Conservation (phyloP, 495 filamentous ascomycete genomes). For the Xylaria scruposa region DNA sequence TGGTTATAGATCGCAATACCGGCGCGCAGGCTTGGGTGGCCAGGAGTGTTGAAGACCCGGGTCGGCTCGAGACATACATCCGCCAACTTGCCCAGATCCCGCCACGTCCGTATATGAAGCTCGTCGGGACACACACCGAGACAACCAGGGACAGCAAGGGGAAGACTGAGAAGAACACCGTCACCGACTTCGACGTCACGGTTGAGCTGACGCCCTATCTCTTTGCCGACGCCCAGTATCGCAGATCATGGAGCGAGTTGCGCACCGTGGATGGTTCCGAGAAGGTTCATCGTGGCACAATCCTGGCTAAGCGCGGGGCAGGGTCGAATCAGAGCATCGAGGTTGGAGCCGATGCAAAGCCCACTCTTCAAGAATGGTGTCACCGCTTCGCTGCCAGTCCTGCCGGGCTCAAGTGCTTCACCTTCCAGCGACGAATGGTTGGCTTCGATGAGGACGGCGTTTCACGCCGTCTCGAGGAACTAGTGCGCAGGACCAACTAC, state of each 20-base stretch:
- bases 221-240: conserved; percentile 44
- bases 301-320: conserved; percentile 41
- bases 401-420: conserved; percentile 58
- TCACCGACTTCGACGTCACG: conserved; percentile 76
- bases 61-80: conserved; percentile 52
- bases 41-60: conserved; percentile 49
- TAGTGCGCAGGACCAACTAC: conserved; percentile 67
- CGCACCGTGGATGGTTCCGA: conserved; percentile 50
- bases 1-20: conserved; percentile 34
- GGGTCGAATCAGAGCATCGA: conserved; percentile 48
- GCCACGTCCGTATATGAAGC: conserved; percentile 53
- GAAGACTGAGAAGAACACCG: conserved; percentile 89
- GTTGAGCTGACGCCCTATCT: conserved; percentile 60
- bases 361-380: conserved; percentile 62
- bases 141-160: conserved; percentile 46
- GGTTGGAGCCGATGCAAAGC: conserved; percentile 42
- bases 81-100: conserved; percentile 48
- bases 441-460: conserved; percentile 59
- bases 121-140: conserved; percentile 59
- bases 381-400: conserved; percentile 59
- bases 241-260: conserved; percentile 38
- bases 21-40: conserved; percentile 48
- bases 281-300: conserved; percentile 50
- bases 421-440: conserved; percentile 54
- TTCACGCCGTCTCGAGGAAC: conserved; percentile 47